phyloP scores from a whole-genome alignment of 106 monocot genomes.

The Gastrodia elata region DNA sequence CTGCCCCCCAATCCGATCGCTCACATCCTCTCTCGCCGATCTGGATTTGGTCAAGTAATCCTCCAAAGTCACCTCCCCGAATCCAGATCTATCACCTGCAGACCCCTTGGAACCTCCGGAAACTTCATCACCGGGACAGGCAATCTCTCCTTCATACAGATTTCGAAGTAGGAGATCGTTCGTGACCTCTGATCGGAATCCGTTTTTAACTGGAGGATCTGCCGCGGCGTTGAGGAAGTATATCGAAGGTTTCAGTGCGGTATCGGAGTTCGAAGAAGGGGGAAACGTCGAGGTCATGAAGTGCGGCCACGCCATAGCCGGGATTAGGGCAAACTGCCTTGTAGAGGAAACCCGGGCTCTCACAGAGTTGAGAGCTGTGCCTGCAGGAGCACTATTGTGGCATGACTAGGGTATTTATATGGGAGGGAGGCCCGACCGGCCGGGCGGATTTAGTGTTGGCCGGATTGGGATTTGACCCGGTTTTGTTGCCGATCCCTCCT shows the following conservation, averaged over 20 bases:
- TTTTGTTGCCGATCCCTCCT: background rate
- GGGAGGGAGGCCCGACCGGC: background rate
- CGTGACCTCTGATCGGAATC: background rate
- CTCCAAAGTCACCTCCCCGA: conserved; percentile 4
- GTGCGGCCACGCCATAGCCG: conserved; percentile 6
- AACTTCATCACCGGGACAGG: background rate
- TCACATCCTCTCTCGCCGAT: background rate
- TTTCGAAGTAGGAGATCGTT: background rate
- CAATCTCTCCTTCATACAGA: background rate
- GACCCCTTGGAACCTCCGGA: background rate
- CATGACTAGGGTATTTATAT: background rate
- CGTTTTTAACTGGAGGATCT: background rate
- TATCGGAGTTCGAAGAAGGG: background rate
- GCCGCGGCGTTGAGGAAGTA: conserved; percentile 7
- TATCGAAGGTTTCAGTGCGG: background rate
- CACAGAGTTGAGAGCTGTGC: background rate
- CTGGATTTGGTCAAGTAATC: background rate
- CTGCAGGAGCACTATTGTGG: background rate
- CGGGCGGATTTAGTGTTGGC: background rate
- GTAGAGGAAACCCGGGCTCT: background rate
- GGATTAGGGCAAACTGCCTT: background rate
- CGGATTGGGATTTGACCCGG: conserved; percentile 4
- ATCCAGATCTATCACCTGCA: background rate
- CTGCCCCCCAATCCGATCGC: background rate
- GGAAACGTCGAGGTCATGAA: conserved; percentile 3